These are phyloP conservation scores for Nelumbo lutea DNA, from an alignment of 164 flowering plant genomes.

Conservation along the genomic window DNA sequence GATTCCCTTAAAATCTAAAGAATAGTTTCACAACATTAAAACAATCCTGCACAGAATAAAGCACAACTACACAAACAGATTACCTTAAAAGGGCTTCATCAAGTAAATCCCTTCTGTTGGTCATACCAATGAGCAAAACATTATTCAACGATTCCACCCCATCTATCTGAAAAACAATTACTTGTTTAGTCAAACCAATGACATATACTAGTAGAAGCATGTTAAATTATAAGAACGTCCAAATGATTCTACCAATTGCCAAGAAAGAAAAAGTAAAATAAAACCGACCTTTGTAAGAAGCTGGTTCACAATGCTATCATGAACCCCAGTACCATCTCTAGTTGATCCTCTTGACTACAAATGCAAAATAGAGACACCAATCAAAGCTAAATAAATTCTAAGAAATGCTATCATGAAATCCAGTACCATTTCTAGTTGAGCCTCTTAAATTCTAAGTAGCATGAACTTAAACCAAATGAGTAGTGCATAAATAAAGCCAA, in stretches of 20 bases:
- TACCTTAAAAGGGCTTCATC: slow-evolving; percentile 97
- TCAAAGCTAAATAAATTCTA: neutral
- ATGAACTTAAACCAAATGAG: too few relatives aligned
- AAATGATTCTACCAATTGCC: neutral
- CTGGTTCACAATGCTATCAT: slow-evolving; percentile 76
- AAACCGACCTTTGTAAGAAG: slow-evolving; percentile 62
- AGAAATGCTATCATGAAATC: too few relatives aligned
- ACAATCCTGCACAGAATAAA: neutral
- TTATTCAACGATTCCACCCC: slow-evolving; percentile 95
- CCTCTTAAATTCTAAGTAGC: too few relatives aligned
- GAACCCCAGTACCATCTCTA: slow-evolving; percentile 76
- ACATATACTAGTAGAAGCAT: neutral
- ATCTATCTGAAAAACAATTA: slow-evolving; percentile 63
- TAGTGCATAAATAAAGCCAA: too few relatives aligned
- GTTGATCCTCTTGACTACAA: slow-evolving; percentile 72
- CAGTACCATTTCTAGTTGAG: too few relatives aligned
- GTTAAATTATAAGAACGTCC: too few relatives aligned
- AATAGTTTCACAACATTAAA: neutral
- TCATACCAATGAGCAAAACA: slow-evolving; percentile 98
- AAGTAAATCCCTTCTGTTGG: slow-evolving; percentile 93
- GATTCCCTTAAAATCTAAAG: too few relatives aligned
- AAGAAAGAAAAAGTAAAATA: neutral
- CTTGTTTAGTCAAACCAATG: slow-evolving; percentile 4
- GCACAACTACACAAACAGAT: neutral
- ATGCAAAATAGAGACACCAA: slow-evolving; percentile 8